Conservation (phyloP, 192 early-diverging fungal species). For the Spinellus fusiger region DNA sequence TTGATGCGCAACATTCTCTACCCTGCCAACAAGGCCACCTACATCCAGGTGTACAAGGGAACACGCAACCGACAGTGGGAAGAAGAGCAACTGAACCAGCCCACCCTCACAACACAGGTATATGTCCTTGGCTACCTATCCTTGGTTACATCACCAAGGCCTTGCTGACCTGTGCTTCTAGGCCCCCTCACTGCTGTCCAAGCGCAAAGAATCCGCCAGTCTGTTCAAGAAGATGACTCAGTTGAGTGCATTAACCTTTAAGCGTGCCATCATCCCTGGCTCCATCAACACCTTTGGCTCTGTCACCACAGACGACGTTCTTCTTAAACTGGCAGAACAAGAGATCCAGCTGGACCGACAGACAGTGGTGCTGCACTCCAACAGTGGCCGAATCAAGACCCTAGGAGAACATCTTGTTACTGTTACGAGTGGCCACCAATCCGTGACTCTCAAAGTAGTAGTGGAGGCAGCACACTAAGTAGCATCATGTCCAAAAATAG, state of each 20-base stretch:
- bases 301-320: slow-evolving; percentile 28
- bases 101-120: too few relatives aligned
- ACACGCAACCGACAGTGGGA: slow-evolving; percentile 5
- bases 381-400: slow-evolving; percentile 26
- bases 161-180: too few relatives aligned
- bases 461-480: slow-evolving; percentile 14
- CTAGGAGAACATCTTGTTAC: slow-evolving; percentile 18
- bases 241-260: slow-evolving; percentile 13
- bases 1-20: slow-evolving; percentile 33
- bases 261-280: slow-evolving; percentile 22
- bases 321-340: slow-evolving; percentile 19
- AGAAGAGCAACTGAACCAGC: too few relatives aligned
- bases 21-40: slow-evolving; percentile 23
- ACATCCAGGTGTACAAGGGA: slow-evolving; percentile 14
- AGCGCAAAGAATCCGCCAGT: too few relatives aligned
- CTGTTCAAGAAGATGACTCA: too few relatives aligned
- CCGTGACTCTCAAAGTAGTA: slow-evolving; percentile 13
- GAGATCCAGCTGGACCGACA: slow-evolving; percentile 19
- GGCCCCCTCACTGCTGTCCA: too few relatives aligned
- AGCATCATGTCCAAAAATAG: slow-evolving; percentile 2
- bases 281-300: slow-evolving; percentile 32
- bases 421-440: slow-evolving; percentile 13
- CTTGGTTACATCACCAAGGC: too few relatives aligned
- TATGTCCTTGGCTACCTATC: too few relatives aligned
- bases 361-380: slow-evolving; percentile 18